These are phyloP conservation scores for Hypoxylon rubiginosum DNA, from an alignment of 2,329 filamentous ascomycete species.

Conservation along the genomic window DNA sequence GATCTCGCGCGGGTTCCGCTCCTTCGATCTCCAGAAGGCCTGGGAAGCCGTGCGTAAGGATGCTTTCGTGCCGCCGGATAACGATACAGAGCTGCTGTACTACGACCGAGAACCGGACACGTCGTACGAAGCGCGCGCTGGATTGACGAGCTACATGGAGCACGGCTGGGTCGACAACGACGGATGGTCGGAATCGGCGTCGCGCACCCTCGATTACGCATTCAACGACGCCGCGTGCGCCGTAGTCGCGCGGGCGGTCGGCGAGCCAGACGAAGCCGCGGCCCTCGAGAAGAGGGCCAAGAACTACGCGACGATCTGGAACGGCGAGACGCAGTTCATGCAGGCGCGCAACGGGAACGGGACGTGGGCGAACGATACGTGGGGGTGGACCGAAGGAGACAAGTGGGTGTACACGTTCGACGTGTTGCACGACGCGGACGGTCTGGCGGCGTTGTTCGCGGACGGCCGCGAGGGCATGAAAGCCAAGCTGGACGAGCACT, in stretches of 20 bases:
- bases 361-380: conserved; percentile 58
- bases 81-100: conserved; percentile 60
- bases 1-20: conserved; percentile 57
- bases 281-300: conserved; percentile 54
- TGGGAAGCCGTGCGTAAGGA: conserved; percentile 61
- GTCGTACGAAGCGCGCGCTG: conserved; percentile 60
- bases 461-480: conserved; percentile 55
- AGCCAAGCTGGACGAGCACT: conserved; percentile 60
- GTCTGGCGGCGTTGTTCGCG: conserved; percentile 58
- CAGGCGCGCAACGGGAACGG: conserved; percentile 62
- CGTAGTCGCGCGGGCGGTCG: conserved; percentile 56
- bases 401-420: conserved; percentile 66
- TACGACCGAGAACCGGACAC: conserved; percentile 62
- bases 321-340: conserved; percentile 61
- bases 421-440: conserved; percentile 61
- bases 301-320: conserved; percentile 60
- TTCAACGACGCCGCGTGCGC: conserved; percentile 62
- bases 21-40: conserved; percentile 58
- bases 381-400: conserved; percentile 65
- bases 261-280: conserved; percentile 50
- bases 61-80: conserved; percentile 59
- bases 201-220: conserved; percentile 62
- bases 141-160: conserved; percentile 59
- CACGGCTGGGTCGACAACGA: conserved; percentile 63
- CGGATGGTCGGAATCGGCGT: conserved; percentile 61